Percentiles rank a stretch among this genome's conserved stretches.
Conservation (phyloP, 306 rosid genomes). For the Begonia loranthoides region DNA sequence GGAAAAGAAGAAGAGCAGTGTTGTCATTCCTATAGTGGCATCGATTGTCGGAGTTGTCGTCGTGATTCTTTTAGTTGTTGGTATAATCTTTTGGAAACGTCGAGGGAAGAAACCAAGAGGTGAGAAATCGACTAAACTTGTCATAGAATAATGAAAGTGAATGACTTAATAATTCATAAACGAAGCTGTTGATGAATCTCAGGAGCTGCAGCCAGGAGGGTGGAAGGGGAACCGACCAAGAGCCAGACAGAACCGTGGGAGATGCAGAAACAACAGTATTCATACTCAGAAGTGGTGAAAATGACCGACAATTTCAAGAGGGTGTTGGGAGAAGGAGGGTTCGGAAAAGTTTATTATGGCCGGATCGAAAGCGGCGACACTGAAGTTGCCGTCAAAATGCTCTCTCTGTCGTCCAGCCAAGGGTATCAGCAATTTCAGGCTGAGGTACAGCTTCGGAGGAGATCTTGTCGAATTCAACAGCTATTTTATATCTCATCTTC, state of each 20-base stretch:
- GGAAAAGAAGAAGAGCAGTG: slow-evolving; percentile 1
- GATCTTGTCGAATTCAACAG: too few species aligned
- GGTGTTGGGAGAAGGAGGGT: slow-evolving; percentile 39
- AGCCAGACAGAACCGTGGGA: slow-evolving; percentile 10
- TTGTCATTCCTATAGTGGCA: slow-evolving; percentile 25
- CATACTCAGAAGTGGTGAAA: slow-evolving; percentile 22
- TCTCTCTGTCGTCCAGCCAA: slow-evolving; percentile 27
- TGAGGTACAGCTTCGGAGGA: slow-evolving; percentile 17
- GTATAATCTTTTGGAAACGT: slow-evolving; percentile 11
- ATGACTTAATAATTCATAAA: neutral
- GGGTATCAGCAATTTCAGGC: slow-evolving; percentile 39
- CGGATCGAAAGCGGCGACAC: slow-evolving; percentile 4
- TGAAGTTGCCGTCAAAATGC: slow-evolving; percentile 43
- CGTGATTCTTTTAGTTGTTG: slow-evolving; percentile 5
- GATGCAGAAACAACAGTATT: slow-evolving; percentile 22
- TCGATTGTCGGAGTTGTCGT: slow-evolving; percentile 29
- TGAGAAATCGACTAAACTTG: neutral
- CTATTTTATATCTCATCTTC: too few species aligned
- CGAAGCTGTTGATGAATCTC: neutral
- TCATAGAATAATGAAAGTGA: neutral
- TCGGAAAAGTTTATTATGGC: slow-evolving; percentile 39
- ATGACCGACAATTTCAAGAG: slow-evolving; percentile 31
- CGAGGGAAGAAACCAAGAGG: slow-evolving; percentile 9
- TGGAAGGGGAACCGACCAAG: neutral
- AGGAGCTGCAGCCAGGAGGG: neutral